Base-by-base conservation (phyloP, 371 early-diverging fungal genomes). In the Mortierella sp. region DNA sequence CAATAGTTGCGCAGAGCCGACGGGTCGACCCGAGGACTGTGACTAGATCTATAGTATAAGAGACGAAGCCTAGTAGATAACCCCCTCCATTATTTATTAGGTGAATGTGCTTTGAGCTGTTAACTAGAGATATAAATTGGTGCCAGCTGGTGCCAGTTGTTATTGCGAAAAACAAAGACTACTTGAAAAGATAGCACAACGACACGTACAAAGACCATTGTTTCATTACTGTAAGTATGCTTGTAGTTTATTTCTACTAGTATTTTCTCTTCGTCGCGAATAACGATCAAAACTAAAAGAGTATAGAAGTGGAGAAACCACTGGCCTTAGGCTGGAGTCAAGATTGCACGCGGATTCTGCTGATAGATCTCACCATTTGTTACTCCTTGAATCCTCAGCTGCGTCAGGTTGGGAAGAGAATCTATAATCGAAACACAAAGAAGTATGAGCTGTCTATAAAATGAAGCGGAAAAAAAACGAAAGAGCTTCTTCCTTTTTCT, bases 341-440 rank as follows among this genome's bases (percentile, higher is more conserved):
- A 67, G 55, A n/a, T 44, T 31, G 44, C 68, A 26, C 68, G 72
- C 4, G 82, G 81, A 13, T 73, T 71, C 65, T 77, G 77, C 8
- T 77, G 66, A 43, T 68, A 74, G 5, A 81, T 66, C 19, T 70
- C 73, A 3, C 82, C 82, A 37, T 74, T 74, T 3, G 82, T 81
- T 22, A 81, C 63, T n/a, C 77, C 82, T 11, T 74, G 71, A 66
- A 81, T 71, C 10, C 77, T 61, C 4, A 81, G 40, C 31, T 81
- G 82, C 11, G 70, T 77, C 61, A 81, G 43, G 48, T 55, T 61
- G 14, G 77, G 77, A 4, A 81, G 58, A 9, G 77, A 68, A 24
- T 68, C 82, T 77, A 74, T 9, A 7, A 29, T 43, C 6, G 37
- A 11, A n/a, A 34, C 4, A n/a, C 14, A 48, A 52, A 66, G 63